Evolutionary conservation across 129 eudicot genomes (phyloP), one percentile per base, ranked within the genome.

Genomic region (Tagetes erecta): DNA sequence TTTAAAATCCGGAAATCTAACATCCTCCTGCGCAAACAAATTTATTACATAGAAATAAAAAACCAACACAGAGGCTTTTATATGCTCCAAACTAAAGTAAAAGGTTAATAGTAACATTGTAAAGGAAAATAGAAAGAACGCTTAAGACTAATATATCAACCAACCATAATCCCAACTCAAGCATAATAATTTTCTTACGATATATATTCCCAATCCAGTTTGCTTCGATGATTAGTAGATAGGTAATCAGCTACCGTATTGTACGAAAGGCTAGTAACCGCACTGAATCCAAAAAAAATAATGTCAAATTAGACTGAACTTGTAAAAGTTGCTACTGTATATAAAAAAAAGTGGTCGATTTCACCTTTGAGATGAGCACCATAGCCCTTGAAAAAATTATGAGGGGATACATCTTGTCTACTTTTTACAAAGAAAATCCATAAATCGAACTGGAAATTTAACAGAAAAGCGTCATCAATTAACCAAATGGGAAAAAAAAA

Each of bases 131-230:
- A 20, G 27, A 20, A 20, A 20, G 27, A 20, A 20, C 27, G 27
- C 27, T 20, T 20, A 94, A 80, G 80, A 97, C 90, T 75, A 94
- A 75, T 81, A 94, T 80, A 81, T 94, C 97, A 72, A 97, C 86
- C 1, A 97, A 88, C 97, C 98, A 94, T 74, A 88, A 86, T 65
- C 97, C 89, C 68, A 94, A 89, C 84, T 94, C 98, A 86, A 86
- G 88, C 73, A 82, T 5, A 7, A 94, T 83, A 78, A 39, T 94
- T 75, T 76, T 81, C 77, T 83, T 88, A 46, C 97, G 96, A 20
- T 20, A 20, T 20, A 83, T 86, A 88, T 47, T 83, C 84, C 98
- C 98, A 94, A 14, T 85, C 89, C 86, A 94, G 59, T 84, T 84
- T 83, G 51, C 70, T 76, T 53, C 86, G 82, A 73, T 90, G 98